Evolutionary conservation across 139 green algal species (phyloP).

Genomic region (Tetradesmus lagerheimii): DNA sequence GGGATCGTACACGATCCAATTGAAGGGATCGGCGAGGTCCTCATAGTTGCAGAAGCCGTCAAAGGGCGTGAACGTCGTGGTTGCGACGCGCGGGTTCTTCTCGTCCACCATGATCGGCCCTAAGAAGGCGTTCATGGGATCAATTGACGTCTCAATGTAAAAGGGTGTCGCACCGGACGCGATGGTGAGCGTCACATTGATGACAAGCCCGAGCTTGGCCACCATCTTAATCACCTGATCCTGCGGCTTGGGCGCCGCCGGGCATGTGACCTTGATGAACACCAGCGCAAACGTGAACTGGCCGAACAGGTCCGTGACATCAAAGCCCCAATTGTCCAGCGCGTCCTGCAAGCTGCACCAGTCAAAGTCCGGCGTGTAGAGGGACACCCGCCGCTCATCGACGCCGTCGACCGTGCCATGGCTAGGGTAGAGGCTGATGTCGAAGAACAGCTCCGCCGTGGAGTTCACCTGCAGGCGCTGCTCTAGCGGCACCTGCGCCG

Average conservation of each 20-base stretch:
- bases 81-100: neutral
- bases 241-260: neutral
- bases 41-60: conserved; percentile 20
- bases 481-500: neutral
- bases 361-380: conserved; percentile 25
- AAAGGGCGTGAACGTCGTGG: conserved; percentile 19
- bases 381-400: neutral
- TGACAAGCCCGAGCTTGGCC: neutral
- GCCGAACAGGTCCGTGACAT: conserved; percentile 15
- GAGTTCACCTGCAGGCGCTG: neutral
- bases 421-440: conserved; percentile 14
- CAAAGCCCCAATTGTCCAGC: conserved; percentile 33
- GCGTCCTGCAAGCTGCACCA: neutral
- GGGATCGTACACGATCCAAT: conserved; percentile 12
- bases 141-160: neutral
- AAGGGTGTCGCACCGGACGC: neutral
- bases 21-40: conserved; percentile 11
- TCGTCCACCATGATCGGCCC: neutral
- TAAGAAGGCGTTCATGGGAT: conserved; percentile 19
- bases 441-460: neutral
- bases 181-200: conserved; percentile 9
- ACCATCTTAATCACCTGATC: neutral
- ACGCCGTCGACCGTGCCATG: neutral
- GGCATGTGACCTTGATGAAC: conserved; percentile 29
- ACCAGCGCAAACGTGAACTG: conserved; percentile 22